Evolutionary conservation across 768 basidiomycete genomes (phyloP).

Genomic region (Tulasnella sp.): DNA sequence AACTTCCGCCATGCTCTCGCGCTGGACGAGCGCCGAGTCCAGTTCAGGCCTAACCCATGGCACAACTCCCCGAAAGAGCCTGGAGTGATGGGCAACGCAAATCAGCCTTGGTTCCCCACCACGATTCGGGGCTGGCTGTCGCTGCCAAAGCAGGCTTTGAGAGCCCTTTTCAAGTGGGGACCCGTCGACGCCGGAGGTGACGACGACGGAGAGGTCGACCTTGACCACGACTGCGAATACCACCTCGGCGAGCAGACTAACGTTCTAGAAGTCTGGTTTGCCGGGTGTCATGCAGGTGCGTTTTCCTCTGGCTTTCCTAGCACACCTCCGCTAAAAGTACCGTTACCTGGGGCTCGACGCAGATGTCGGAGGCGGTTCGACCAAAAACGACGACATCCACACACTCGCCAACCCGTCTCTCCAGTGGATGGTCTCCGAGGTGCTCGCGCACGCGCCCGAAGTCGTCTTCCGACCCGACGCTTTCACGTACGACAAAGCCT

Average conservation of each 20-base stretch:
- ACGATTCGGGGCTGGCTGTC: too few species aligned
- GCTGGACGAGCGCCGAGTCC: slow-evolving; percentile 35
- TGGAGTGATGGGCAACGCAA: slow-evolving; percentile 16
- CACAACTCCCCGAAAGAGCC: too few species aligned
- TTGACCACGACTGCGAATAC: background rate
- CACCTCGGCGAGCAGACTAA: background rate
- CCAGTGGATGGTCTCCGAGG: slow-evolving; percentile 37
- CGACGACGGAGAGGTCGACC: too few species aligned
- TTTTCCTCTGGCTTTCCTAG: too few species aligned
- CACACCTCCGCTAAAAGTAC: too few species aligned
- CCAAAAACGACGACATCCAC: slow-evolving; percentile 22
- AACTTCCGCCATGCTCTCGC: slow-evolving; percentile 39
- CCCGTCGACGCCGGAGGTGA: background rate
- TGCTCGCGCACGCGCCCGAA: background rate
- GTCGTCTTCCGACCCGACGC: slow-evolving; percentile 16
- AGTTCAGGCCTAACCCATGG: too few species aligned
- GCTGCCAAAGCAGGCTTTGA: too few species aligned
- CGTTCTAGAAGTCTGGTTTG: too few species aligned
- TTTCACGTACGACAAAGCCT: background rate
- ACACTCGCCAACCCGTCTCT: slow-evolving; percentile 34
- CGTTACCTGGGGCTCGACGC: too few species aligned
- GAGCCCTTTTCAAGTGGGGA: too few species aligned
- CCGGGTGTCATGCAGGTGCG: too few species aligned
- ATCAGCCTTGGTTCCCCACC: too few species aligned
- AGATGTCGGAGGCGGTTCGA: slow-evolving; percentile 37